Conservation (phyloP, 352 stramenopile species). For the Phytophthora pluvialis region DNA sequence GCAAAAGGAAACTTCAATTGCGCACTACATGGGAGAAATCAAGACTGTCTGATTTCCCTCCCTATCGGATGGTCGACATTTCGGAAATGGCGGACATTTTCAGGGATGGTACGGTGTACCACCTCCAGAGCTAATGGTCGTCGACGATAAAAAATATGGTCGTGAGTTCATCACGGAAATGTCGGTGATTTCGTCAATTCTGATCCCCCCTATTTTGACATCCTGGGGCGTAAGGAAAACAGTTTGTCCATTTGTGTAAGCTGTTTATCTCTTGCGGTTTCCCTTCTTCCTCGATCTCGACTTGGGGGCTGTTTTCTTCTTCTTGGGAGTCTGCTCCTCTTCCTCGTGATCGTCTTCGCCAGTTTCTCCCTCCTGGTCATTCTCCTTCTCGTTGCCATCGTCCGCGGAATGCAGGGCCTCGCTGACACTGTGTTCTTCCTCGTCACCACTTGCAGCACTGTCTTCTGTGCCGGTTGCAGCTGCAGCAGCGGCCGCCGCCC, state of each 20-base stretch:
- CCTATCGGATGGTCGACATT: no score
- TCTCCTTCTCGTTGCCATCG: slow-evolving; percentile 28
- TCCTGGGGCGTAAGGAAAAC: no score
- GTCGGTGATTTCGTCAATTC: neutral
- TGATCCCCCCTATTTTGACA: neutral
- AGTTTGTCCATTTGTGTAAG: no score
- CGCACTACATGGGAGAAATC: no score
- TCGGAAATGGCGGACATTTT: no score
- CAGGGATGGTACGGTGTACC: no score
- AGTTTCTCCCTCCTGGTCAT: slow-evolving; percentile 28
- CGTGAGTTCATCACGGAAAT: neutral
- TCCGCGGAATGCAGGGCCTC: slow-evolving; percentile 27
- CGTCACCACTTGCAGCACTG: slow-evolving; percentile 37
- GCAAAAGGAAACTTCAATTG: no score
- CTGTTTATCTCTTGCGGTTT: slow-evolving; percentile 45
- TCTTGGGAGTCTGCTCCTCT: slow-evolving; percentile 29
- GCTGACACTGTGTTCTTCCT: slow-evolving; percentile 42
- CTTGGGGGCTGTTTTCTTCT: slow-evolving; percentile 41
- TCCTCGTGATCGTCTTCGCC: slow-evolving; percentile 31
- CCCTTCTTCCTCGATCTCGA: slow-evolving; percentile 60
- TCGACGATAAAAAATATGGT: no score
- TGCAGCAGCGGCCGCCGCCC: slow-evolving; percentile 46
- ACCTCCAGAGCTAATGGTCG: no score
- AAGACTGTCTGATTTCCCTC: no score
- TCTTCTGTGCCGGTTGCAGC: slow-evolving; percentile 21